A percentile compares a stretch with the other conserved stretches of the same genome.
These are phyloP conservation scores for Colletotrichum filicis DNA, from an alignment of 2,329 filamentous ascomycete genomes.

Conservation along the genomic window DNA sequence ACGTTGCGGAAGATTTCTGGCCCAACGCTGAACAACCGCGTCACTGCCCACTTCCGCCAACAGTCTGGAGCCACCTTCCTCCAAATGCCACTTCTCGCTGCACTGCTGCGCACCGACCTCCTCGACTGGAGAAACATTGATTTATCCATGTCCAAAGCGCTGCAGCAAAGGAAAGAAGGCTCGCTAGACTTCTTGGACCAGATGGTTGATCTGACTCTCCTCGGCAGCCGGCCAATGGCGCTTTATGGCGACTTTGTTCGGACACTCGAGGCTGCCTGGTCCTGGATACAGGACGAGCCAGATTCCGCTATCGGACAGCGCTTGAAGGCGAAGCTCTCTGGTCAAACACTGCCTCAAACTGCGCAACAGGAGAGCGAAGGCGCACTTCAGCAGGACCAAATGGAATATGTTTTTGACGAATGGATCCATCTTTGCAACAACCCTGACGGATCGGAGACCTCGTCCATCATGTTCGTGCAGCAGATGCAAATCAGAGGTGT, in stretches of 20 bases:
- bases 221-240: slow-evolving; percentile 81
- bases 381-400: slow-evolving; percentile 74
- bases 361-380: neutral
- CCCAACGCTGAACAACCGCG: slow-evolving; percentile 63
- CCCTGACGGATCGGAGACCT: slow-evolving; percentile 78
- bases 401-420: slow-evolving; percentile 96
- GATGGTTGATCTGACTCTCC: slow-evolving; percentile 80
- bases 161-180: slow-evolving; percentile 75
- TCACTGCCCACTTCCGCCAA: slow-evolving; percentile 66
- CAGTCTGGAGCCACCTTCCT: slow-evolving; percentile 67
- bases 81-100: slow-evolving; percentile 66
- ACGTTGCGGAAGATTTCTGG: slow-evolving; percentile 70
- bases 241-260: slow-evolving; percentile 87
- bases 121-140: slow-evolving; percentile 75
- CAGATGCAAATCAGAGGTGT: slow-evolving; percentile 82
- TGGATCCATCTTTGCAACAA: slow-evolving; percentile 89
- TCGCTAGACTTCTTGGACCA: slow-evolving; percentile 84
- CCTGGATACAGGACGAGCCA: slow-evolving; percentile 82
- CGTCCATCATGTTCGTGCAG: slow-evolving; percentile 80
- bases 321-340: slow-evolving; percentile 72
- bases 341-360: slow-evolving; percentile 61
- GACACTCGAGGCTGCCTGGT: slow-evolving; percentile 83
- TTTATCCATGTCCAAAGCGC: slow-evolving; percentile 76
- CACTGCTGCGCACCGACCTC: slow-evolving; percentile 69
- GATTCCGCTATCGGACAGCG: slow-evolving; percentile 72